Base-by-base conservation (phyloP, 148 eudicot genomes). In the Amaranthus hypochondriacus region DNA sequence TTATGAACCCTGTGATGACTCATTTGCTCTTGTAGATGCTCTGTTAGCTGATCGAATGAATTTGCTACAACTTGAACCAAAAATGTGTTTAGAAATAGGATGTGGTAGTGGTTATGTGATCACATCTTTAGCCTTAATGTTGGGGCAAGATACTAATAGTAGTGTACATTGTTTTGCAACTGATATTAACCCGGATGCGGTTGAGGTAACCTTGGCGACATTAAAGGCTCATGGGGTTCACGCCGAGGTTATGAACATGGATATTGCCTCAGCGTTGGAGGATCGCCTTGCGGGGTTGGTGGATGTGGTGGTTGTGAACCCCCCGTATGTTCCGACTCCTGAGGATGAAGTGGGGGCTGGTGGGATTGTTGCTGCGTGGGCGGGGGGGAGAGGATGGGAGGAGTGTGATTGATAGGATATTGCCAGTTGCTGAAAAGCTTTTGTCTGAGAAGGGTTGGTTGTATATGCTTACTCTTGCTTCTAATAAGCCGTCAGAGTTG, bases 371-470 rank as follows among this genome's bases (percentile, higher is more conserved):
- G 79, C 97, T 74, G 66, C 97, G 53, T 95, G 98, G 98, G 98
- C 98, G 5, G 98, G 98, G 98, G 39, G 98, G 98, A n/a, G 90
- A 90, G 83, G 85, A 95, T 81, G 98, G 98, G 5, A 76, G 98
- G 72, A 80, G 74, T 7, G 96, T 95, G 47, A 95, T 92, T 71
- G 93, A 95, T 66, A 89, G 80, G 78, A 92, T 95, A 65, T 76
- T 95, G 81, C 96, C 93, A 3, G 80, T 92, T 68, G 93, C 88
- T 71, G 91, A 92, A 69, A 77, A 76, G 60, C 89, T 95, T 73
- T 84, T 95, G 78, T 92, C 98, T 0, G 87, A 88, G 39, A 86
- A 76, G 69, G 98, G 98, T 6, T 95, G 98, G 96, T 73, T 92
- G 54, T 95, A 92, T 73, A 80, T 95, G 93, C 89, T 95, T 63